phyloP scores from a whole-genome alignment of 148 eudicot genomes.

The Rhododendron mucronatum region DNA sequence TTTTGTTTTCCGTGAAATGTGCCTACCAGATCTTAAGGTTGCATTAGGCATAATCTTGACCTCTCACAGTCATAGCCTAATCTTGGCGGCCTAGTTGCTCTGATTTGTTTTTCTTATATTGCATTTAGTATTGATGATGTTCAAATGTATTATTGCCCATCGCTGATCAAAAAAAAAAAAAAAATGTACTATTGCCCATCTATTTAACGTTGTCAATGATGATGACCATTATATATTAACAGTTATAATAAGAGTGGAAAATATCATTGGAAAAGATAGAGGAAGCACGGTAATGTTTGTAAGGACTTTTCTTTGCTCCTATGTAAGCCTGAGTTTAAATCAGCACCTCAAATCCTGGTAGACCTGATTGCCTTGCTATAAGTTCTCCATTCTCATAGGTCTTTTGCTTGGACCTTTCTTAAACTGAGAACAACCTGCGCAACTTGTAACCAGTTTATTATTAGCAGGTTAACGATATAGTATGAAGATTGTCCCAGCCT shows the following conservation, averaged over 20 bases:
- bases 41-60: background rate
- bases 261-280: background rate
- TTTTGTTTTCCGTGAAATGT: background rate
- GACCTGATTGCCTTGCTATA: background rate
- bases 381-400: background rate
- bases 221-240: background rate
- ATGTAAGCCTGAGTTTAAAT: background rate
- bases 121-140: background rate
- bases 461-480: background rate
- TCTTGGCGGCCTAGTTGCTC: background rate
- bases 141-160: background rate
- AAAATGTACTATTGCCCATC: background rate
- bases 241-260: background rate
- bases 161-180: too few relatives aligned
- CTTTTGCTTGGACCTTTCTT: background rate
- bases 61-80: background rate
- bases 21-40: background rate
- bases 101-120: background rate
- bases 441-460: background rate
- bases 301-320: background rate
- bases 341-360: background rate
- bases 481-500: background rate
- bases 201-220: background rate
- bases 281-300: background rate
- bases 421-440: too few relatives aligned